Conservation (phyloP, 495 filamentous ascomycete species). For the Neurospora sp. region DNA sequence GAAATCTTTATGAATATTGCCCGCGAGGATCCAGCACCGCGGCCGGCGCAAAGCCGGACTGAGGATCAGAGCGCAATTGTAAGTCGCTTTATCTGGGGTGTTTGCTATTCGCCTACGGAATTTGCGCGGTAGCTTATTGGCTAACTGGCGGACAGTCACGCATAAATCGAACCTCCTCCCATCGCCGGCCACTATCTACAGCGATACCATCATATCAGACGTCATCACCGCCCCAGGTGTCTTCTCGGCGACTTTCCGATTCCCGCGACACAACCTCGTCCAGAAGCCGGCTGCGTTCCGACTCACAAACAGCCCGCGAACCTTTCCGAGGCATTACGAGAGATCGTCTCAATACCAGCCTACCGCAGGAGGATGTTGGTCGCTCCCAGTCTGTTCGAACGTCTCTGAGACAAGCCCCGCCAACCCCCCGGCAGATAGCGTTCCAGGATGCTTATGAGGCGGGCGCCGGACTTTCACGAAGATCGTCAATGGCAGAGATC, state of each 20-base stretch:
- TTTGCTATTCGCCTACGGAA: neutral
- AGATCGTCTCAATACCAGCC: neutral
- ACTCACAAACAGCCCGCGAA: conserved; percentile 23
- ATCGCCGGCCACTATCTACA: conserved; percentile 37
- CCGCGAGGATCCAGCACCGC: conserved; percentile 34
- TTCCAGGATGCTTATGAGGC: conserved; percentile 37
- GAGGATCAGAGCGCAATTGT: conserved; percentile 31
- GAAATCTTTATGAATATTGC: conserved; percentile 47
- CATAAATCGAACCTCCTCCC: conserved; percentile 22
- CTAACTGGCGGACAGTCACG: conserved; percentile 25
- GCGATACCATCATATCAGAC: conserved; percentile 28
- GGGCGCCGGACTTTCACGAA: conserved; percentile 7
- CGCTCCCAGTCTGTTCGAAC: conserved; percentile 14
- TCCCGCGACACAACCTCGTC: conserved; percentile 26
- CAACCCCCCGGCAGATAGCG: conserved; percentile 30
- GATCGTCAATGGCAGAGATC: neutral
- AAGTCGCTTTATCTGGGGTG: conserved; percentile 17
- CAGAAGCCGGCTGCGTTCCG: conserved; percentile 19
- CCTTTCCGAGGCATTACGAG: neutral
- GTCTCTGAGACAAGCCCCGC: conserved; percentile 25
- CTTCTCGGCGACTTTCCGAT: conserved; percentile 35
- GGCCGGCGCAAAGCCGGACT: conserved; percentile 12
- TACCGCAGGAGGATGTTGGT: conserved; percentile 7
- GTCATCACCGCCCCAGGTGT: conserved; percentile 24
- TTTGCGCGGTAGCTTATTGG: neutral